These are phyloP conservation scores for Juncus inflexus DNA, from an alignment of 176 grass and related monocot genomes.

Conservation along the genomic window DNA sequence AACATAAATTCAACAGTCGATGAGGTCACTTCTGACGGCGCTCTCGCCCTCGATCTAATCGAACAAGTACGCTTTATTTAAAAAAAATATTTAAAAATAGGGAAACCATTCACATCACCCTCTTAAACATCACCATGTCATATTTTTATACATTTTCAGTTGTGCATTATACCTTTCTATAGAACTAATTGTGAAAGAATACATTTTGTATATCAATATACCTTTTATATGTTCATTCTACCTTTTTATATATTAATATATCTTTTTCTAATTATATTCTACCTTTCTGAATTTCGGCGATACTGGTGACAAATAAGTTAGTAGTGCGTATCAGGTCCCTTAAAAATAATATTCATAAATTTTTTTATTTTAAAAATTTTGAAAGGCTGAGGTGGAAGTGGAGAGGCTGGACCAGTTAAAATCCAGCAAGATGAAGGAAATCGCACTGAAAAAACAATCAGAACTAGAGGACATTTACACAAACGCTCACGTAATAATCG, in stretches of 20 bases:
- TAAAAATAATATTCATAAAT: not conserved
- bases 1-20: conserved; percentile 72
- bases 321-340: not conserved
- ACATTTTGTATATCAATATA: conserved; percentile 1
- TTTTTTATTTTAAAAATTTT: conserved; percentile 3
- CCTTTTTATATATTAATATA: not conserved
- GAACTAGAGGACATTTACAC: conserved; percentile 68
- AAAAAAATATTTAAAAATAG: not conserved
- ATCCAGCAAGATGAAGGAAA: conserved; percentile 82
- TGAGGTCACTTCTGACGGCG: conserved; percentile 75
- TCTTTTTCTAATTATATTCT: not conserved
- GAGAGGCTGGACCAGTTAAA: conserved; percentile 65
- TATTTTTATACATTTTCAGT: too few species aligned
- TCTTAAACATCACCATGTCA: too few species aligned
- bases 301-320: not conserved
- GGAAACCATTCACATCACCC: not conserved
- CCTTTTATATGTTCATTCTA: too few species aligned
- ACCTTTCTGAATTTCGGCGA: not conserved
- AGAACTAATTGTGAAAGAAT: not conserved
- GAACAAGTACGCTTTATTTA: conserved; percentile 61
- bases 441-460: conserved; percentile 67
- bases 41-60: conserved; percentile 91
- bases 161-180: not conserved
- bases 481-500: conserved; percentile 70
- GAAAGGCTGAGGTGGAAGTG: conserved; percentile 60